Percentiles rank a stretch among this genome's conserved stretches.
Evolutionary conservation across 805 yeast genomes (phyloP).

Genomic region (Cyberlindnera nakhonratchasimensis): DNA sequence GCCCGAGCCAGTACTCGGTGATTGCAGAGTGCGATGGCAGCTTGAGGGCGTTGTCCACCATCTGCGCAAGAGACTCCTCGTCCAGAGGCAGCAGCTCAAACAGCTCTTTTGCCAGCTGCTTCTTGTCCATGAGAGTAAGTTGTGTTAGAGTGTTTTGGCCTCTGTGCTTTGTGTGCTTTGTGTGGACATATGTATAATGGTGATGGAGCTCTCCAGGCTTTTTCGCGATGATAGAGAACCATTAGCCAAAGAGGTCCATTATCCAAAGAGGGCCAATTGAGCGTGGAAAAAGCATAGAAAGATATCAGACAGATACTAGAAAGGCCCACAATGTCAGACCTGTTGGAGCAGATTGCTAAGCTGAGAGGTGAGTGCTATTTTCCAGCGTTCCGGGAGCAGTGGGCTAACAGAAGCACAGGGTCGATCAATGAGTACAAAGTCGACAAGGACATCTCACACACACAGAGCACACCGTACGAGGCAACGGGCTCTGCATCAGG

Average conservation of each 20-base stretch:
- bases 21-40: conserved; percentile 46
- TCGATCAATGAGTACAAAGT: conserved; percentile 19
- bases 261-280: neutral
- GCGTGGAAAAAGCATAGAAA: neutral
- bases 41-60: conserved; percentile 50
- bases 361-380: conserved; percentile 20
- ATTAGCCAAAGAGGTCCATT: too few species aligned
- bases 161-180: too few species aligned
- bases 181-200: too few species aligned
- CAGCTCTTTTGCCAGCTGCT: conserved; percentile 18
- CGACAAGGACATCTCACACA: conserved; percentile 4
- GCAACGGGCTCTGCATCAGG: too few species aligned
- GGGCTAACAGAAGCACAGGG: conserved; percentile 10
- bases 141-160: too few species aligned
- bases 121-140: neutral
- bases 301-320: neutral
- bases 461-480: neutral
- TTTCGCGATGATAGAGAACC: too few species aligned
- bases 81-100: conserved; percentile 52
- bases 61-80: conserved; percentile 48
- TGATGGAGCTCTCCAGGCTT: too few species aligned
- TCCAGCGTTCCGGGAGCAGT: neutral
- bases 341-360: conserved; percentile 21
- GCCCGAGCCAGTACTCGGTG: conserved; percentile 48
- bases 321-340: conserved; percentile 4